These are phyloP conservation scores for Trichophaea hybrida DNA, from an alignment of 2,329 filamentous ascomycete species.

Conservation along the genomic window DNA sequence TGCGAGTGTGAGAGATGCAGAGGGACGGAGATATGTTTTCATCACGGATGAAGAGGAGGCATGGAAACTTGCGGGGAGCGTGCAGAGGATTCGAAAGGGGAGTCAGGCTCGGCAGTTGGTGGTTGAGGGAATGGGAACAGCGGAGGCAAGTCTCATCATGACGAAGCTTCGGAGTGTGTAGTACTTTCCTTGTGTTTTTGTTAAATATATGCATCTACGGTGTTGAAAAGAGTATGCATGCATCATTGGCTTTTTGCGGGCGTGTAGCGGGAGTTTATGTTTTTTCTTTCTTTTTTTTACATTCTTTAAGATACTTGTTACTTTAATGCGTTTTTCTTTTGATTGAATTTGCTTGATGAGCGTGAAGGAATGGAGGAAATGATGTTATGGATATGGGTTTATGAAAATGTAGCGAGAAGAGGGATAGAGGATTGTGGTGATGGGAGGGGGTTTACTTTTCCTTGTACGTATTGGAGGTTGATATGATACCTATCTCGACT, in stretches of 20 bases:
- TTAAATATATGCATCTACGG: background rate
- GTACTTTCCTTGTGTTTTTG: constrained; percentile 3
- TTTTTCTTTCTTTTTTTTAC: background rate
- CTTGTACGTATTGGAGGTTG: no score
- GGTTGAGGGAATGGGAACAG: constrained; percentile 19
- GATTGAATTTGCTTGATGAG: background rate
- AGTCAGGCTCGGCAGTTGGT: constrained; percentile 31
- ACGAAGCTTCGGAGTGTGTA: background rate
- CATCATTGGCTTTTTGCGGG: background rate
- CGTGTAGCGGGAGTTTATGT: background rate
- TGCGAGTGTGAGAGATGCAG: constrained; percentile 50
- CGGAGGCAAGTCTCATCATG: constrained; percentile 30
- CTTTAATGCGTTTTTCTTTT: background rate
- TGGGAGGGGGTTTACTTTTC: no score
- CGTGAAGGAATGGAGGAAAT: background rate
- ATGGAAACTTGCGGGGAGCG: constrained; percentile 51
- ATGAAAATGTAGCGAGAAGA: no score
- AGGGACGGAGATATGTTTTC: constrained; percentile 52
- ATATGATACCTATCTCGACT: no score
- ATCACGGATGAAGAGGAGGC: constrained; percentile 49
- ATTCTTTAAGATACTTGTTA: background rate
- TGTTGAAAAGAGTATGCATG: background rate
- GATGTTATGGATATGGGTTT: no score
- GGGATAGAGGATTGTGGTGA: no score
- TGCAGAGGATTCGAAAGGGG: constrained; percentile 47